Conservation (phyloP, 768 basidiomycete species). For the Pleurotus giganteus region DNA sequence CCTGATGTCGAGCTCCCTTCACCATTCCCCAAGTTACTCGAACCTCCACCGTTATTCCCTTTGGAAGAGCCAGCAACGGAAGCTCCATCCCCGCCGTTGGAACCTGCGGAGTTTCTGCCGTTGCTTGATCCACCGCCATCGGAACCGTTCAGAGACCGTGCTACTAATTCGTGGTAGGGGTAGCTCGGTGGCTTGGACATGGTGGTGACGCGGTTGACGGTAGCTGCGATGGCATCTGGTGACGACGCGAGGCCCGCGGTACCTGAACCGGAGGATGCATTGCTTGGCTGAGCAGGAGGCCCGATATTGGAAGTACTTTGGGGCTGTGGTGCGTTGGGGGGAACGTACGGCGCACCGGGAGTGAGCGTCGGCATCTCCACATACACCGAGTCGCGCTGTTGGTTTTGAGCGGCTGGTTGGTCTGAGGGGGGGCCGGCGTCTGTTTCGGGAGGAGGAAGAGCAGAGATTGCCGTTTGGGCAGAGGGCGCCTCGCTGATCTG, state of each 20-base stretch:
- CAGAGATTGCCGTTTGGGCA: background rate
- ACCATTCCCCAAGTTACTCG: background rate
- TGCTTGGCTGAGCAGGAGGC: background rate
- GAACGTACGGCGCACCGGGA: background rate
- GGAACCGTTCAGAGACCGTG: background rate
- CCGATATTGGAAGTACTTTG: background rate
- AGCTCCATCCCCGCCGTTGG: background rate
- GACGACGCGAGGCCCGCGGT: background rate
- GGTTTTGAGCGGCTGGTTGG: background rate
- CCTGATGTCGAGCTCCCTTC: background rate
- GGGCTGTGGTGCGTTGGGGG: background rate
- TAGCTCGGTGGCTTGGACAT: conserved; percentile 5
- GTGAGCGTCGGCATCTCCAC: background rate
- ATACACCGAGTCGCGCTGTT: background rate
- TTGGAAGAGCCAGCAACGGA: background rate
- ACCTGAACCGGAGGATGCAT: background rate
- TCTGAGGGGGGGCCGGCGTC: background rate
- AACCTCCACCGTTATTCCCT: background rate
- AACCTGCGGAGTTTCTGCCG: background rate
- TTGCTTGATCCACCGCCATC: background rate
- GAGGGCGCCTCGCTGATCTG: conserved; percentile 4
- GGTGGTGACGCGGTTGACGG: background rate
- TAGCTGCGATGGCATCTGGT: background rate
- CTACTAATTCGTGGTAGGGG: background rate
- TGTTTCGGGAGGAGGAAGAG: background rate